These are phyloP conservation scores for Symbiodinium natans DNA, from an alignment of 73 alveolate genomes.

Conservation along the genomic window DNA sequence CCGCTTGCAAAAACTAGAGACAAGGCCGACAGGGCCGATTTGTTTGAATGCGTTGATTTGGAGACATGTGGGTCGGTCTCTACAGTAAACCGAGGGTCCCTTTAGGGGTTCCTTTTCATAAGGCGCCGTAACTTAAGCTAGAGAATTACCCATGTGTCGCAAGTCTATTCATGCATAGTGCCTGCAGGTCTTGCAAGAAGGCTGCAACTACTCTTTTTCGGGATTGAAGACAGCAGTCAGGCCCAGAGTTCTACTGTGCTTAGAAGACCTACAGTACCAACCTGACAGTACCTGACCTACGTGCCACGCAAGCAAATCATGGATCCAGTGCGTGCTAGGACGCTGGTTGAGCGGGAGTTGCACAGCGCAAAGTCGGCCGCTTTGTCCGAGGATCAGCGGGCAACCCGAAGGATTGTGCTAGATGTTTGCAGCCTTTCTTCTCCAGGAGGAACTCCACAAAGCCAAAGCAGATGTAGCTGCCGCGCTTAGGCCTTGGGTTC, in stretches of 20 bases:
- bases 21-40: slow-evolving; percentile 84
- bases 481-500: slow-evolving; percentile 26
- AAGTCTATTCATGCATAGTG: not conserved
- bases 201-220: slow-evolving; percentile 86
- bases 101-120: no score
- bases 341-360: slow-evolving; percentile 62
- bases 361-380: slow-evolving; percentile 41
- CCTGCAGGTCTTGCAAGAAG: slow-evolving; percentile 18
- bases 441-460: slow-evolving; percentile 75
- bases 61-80: no score
- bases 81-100: no score
- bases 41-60: no score
- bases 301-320: no score
- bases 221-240: slow-evolving; percentile 85
- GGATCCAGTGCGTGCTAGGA: not conserved
- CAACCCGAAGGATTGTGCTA: not conserved
- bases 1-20: slow-evolving; percentile 74
- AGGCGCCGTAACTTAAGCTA: no score
- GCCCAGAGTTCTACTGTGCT: not conserved
- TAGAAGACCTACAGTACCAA: no score
- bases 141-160: no score
- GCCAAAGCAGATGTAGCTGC: slow-evolving; percentile 63
- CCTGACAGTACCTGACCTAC: no score
- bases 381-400: slow-evolving; percentile 20
- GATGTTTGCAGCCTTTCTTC: not conserved